Conservation (phyloP, 257 asterid genomes). For the Plantago elongata region DNA sequence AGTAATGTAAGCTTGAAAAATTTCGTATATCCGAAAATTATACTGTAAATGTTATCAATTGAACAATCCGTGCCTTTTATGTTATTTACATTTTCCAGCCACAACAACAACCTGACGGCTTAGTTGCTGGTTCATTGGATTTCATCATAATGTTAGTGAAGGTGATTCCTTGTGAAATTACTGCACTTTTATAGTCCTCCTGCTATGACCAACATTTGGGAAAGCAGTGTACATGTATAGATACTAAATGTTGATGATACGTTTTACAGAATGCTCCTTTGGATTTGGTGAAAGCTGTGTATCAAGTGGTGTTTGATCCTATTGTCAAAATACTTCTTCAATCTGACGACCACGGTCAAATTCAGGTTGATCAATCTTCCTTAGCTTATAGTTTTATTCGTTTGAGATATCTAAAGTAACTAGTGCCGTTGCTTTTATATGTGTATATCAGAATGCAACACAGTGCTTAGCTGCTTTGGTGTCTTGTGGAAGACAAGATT, state of each 20-base stretch:
- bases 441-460: conserved; percentile 66
- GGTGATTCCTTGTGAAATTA: conserved; percentile 36
- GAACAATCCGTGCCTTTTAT: conserved; percentile 22
- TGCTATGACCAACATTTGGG: neutral
- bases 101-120: conserved; percentile 83
- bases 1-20: conserved; percentile 51
- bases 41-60: conserved; percentile 12
- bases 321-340: conserved; percentile 68
- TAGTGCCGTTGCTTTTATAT: conserved; percentile 20
- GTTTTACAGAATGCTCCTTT: conserved; percentile 68
- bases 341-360: conserved; percentile 82
- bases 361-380: conserved; percentile 58
- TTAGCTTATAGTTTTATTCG: conserved; percentile 13
- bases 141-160: conserved; percentile 79
- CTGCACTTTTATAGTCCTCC: neutral
- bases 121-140: conserved; percentile 92
- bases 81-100: conserved; percentile 56
- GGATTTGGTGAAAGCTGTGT: conserved; percentile 72
- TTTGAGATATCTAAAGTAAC: conserved; percentile 2
- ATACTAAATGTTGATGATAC: conserved; percentile 16
- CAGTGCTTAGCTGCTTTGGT: conserved; percentile 86
- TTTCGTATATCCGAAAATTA: conserved; percentile 16
- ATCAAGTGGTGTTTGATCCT: conserved; percentile 71
- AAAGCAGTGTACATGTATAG: conserved; percentile 16
- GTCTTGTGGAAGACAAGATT: conserved; percentile 86